Evolutionary conservation across 2,329 filamentous ascomycete genomes (phyloP), one percentile per base, ranked within the genome.

Genomic region (Alternaria alternata): DNA sequence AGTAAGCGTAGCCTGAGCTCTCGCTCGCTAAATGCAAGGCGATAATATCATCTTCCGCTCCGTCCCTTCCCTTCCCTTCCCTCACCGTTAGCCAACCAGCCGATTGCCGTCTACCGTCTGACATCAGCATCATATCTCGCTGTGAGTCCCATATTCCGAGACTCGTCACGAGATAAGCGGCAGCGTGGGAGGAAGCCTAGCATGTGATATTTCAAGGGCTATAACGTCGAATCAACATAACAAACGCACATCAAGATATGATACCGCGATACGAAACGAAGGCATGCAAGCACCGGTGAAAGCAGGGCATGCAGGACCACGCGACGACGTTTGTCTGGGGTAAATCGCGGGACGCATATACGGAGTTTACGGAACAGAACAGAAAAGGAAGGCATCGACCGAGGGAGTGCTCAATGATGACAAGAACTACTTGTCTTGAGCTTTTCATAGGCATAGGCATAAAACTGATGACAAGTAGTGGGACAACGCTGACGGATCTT

Each of bases 121-220:
- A 63, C 59, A 52, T 63, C 61, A 63, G 61, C 61, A 54, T 48
- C 44, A 39, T 51, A 60, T 63, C 47, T 49, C 43, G 24, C 32
- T 24, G 11, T 12, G 46, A 48, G n/a, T 4, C 11, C 20, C 30
- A 16, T 48, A 12, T 34, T 48, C 30, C 30, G 30, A 36, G 24
- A 49, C 20, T 38, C 32, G 32, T 49, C 32, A 24, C 32, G 20
- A 49, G 20, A 48, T 24, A 24, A n/a, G 46, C 4, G 30, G 20
- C 32, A 11, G 28, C 28, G 28, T 14, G n/a, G 42, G 44, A 22
- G 18, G 20, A 16, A 24, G 46, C 18, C 32, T 39, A 12, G 22
- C 34, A 52, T 34, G 32, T 36, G 43, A 32, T 18, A 22, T 32
- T 7, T n/a, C 38, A 20, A 18, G 14, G 46, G 20, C 18, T 41